Conservation (phyloP, 805 yeast genomes). For the Metschnikowia sp. region DNA sequence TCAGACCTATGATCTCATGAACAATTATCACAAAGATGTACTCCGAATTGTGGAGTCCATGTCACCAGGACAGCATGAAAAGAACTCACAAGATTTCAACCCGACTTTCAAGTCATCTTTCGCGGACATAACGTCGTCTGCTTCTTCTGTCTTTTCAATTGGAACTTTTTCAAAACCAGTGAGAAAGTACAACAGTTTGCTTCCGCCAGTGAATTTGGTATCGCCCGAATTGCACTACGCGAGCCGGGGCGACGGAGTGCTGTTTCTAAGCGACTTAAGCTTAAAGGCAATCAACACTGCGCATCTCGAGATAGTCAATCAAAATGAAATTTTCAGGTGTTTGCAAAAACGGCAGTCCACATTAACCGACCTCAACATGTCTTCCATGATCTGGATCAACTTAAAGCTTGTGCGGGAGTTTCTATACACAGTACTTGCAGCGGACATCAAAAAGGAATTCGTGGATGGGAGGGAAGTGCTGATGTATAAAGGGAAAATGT, state of each 20-base stretch:
- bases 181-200: conserved; percentile 35
- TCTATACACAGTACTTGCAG: conserved; percentile 17
- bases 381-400: conserved; percentile 48
- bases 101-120: neutral
- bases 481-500: conserved; percentile 5
- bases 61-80: neutral
- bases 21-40: conserved; percentile 35
- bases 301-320: conserved; percentile 30
- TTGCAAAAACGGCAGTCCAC: conserved; percentile 12
- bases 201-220: conserved; percentile 32
- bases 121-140: conserved; percentile 8
- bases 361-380: conserved; percentile 38
- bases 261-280: conserved; percentile 40
- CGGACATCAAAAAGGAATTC: neutral
- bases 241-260: conserved; percentile 24
- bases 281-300: conserved; percentile 35
- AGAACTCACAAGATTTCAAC: neutral
- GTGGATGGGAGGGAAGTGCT: conserved; percentile 8
- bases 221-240: conserved; percentile 25
- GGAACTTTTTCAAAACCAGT: conserved; percentile 27
- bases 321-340: conserved; percentile 27
- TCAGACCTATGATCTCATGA: conserved; percentile 37
- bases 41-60: conserved; percentile 23
- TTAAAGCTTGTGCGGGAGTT: conserved; percentile 34
- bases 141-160: conserved; percentile 21